Conservation (phyloP, 2,329 filamentous ascomycete species). For the Elsinoe fawcettii region DNA sequence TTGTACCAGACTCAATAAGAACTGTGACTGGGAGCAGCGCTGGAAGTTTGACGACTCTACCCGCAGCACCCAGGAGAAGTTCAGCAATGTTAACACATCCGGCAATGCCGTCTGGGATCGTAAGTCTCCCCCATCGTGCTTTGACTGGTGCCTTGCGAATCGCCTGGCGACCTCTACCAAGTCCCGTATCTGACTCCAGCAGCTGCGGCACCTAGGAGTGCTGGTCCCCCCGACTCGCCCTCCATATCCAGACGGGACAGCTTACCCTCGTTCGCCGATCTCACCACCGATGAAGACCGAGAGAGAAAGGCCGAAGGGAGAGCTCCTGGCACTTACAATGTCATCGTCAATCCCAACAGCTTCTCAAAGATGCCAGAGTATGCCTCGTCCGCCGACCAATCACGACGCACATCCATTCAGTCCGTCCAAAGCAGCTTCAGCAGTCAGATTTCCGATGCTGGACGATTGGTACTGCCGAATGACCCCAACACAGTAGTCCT, state of each 20-base stretch:
- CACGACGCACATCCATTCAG: conserved; percentile 4
- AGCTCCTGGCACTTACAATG: conserved; percentile 48
- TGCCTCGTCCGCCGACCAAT: conserved; percentile 19
- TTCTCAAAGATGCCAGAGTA: conserved; percentile 48
- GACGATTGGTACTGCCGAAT: background rate
- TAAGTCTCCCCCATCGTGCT: conserved; percentile 30
- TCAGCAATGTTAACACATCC: conserved; percentile 41
- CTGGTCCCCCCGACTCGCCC: background rate
- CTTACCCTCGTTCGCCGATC: conserved; percentile 46
- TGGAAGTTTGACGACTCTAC: conserved; percentile 35
- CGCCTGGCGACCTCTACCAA: background rate
- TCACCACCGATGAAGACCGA: conserved; percentile 51
- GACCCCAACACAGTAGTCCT: conserved; percentile 46
- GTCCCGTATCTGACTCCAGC: background rate
- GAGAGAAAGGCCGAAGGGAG: conserved; percentile 48
- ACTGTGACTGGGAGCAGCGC: conserved; percentile 51
- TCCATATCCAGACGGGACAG: conserved; percentile 33
- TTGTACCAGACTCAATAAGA: conserved; percentile 48
- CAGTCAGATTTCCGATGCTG: background rate
- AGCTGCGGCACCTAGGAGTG: background rate
- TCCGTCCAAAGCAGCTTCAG: conserved; percentile 13
- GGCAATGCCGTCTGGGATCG: conserved; percentile 51
- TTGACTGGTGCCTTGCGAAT: background rate
- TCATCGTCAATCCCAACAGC: conserved; percentile 48
- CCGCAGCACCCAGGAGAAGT: conserved; percentile 27